Conservation (phyloP, 2,329 filamentous ascomycete genomes). For the Didymella lethalis region DNA sequence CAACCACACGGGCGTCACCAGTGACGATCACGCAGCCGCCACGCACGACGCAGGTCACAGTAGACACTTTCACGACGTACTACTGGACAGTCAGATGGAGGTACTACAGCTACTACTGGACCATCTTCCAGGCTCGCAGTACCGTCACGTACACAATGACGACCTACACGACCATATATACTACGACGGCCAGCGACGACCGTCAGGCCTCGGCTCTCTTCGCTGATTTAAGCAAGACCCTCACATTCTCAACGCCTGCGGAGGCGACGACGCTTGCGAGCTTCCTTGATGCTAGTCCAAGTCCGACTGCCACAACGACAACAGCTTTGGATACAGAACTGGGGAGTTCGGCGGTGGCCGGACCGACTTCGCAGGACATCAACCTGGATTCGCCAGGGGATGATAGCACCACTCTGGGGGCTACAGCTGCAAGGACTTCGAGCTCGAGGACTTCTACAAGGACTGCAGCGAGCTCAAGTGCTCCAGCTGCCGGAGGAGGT, state of each 20-base stretch:
- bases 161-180: slow-evolving; percentile 27
- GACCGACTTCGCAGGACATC: slow-evolving; percentile 5
- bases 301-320: slow-evolving; percentile 4
- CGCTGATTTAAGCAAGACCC: slow-evolving; percentile 19
- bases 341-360: not conserved
- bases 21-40: slow-evolving; percentile 22
- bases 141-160: slow-evolving; percentile 27
- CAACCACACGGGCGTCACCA: slow-evolving; percentile 6
- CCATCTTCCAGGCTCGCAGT: slow-evolving; percentile 16
- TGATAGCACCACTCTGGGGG: not conserved
- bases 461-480: slow-evolving; percentile 3
- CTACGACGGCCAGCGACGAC: slow-evolving; percentile 26
- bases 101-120: slow-evolving; percentile 29
- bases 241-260: slow-evolving; percentile 24
- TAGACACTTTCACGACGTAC: slow-evolving; percentile 19
- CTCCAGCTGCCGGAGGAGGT: not conserved
- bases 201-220: slow-evolving; percentile 19
- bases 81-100: slow-evolving; percentile 33
- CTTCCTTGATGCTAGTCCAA: slow-evolving; percentile 8
- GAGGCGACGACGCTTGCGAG: slow-evolving; percentile 20
- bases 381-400: not conserved
- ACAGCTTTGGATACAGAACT: slow-evolving; percentile 1
- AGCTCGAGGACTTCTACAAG: slow-evolving; percentile 1
- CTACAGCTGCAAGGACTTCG: not conserved
- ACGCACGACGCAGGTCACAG: slow-evolving; percentile 12